phyloP scores from a whole-genome alignment of 257 asterid species.

The Eucommia ulmoides region DNA sequence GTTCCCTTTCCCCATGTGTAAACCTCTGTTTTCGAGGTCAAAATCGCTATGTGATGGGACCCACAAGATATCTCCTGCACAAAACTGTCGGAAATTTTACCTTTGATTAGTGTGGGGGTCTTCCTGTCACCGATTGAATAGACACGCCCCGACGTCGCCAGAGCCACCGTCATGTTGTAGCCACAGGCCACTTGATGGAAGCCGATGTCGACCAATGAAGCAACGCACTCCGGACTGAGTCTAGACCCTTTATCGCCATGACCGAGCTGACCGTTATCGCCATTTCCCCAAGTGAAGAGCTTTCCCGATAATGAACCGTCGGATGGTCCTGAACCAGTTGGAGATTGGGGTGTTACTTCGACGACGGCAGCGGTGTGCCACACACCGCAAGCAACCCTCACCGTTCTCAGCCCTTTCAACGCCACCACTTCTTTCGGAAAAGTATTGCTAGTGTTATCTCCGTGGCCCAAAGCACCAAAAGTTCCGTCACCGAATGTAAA shows the following conservation, averaged over 20 bases:
- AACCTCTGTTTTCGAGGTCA: conserved; percentile 46
- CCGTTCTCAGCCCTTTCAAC: conserved; percentile 34
- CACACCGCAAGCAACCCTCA: conserved; percentile 52
- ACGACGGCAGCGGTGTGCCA: conserved; percentile 81
- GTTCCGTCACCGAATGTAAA: conserved; percentile 79
- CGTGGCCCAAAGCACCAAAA: conserved; percentile 76
- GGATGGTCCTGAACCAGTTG: no score
- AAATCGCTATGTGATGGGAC: conserved; percentile 50
- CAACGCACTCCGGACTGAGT: conserved; percentile 30
- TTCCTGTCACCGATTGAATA: conserved; percentile 45
- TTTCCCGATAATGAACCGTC: conserved; percentile 22
- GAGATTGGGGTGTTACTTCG: conserved; percentile 23
- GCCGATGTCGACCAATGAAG: conserved; percentile 17
- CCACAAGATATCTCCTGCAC: conserved; percentile 64
- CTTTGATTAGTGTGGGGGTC: conserved; percentile 30
- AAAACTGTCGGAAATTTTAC: conserved; percentile 24
- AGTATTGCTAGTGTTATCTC: conserved; percentile 33
- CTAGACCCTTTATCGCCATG: conserved; percentile 38
- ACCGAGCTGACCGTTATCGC: conserved; percentile 69
- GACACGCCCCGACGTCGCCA: conserved; percentile 47
- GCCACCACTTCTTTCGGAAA: conserved; percentile 52
- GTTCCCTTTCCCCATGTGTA: conserved; percentile 72
- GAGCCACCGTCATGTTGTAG: conserved; percentile 52
- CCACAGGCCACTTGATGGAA: conserved; percentile 66
- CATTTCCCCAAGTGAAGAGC: conserved; percentile 80